phyloP scores from a whole-genome alignment of 2,329 filamentous ascomycete species.

The Trichoderma sp. region DNA sequence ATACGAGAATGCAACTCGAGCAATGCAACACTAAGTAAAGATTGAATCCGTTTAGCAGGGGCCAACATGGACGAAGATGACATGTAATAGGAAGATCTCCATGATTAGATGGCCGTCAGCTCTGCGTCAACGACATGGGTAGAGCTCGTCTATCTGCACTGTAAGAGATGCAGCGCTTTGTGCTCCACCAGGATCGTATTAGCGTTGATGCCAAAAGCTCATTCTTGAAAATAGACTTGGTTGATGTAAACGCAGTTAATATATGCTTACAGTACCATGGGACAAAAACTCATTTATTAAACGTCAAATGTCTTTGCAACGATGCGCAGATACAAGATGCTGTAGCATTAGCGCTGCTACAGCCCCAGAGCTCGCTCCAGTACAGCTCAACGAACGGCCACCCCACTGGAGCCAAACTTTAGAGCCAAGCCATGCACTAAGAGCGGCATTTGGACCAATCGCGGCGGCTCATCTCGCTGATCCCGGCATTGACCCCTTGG shows the following conservation, averaged over 20 bases:
- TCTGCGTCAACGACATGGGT: not conserved
- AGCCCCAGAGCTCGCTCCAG: constrained; percentile 10
- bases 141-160: not conserved
- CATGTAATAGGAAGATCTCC: not conserved
- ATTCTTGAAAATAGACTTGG: not conserved
- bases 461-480: constrained; percentile 5
- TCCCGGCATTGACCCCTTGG: constrained; percentile 19
- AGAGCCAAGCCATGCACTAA: not conserved
- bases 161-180: not conserved
- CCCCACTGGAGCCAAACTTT: constrained; percentile 9
- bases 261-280: not conserved
- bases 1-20: not conserved
- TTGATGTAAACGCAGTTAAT: not conserved
- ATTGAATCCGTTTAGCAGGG: not conserved
- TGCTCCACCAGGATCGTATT: not conserved
- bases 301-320: not conserved
- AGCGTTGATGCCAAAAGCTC: not conserved
- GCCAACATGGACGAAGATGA: not conserved
- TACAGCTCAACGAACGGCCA: not conserved
- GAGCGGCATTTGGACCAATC: constrained; percentile 14
- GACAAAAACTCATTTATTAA: not conserved
- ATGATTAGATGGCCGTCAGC: not conserved
- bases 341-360: not conserved
- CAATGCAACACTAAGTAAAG: not conserved
- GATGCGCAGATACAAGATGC: not conserved